These are phyloP conservation scores for Penicillium sp. DNA, from an alignment of 2,329 filamentous ascomycete genomes.

Conservation along the genomic window DNA sequence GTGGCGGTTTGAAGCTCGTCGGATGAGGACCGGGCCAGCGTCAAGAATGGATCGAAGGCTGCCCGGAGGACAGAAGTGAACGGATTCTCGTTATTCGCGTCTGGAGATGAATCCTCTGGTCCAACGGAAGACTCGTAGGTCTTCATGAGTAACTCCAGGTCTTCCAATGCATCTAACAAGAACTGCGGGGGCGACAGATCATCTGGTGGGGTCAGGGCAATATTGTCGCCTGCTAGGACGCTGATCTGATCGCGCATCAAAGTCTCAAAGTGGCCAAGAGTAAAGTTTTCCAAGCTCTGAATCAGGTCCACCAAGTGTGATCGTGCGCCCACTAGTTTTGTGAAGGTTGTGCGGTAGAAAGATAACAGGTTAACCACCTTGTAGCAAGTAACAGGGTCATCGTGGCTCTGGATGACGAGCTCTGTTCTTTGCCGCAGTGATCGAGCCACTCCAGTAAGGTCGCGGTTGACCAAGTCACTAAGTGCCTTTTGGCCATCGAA, in stretches of 20 bases:
- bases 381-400: constrained; percentile 84
- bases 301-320: constrained; percentile 70
- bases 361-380: constrained; percentile 83
- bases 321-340: constrained; percentile 68
- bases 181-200: constrained; percentile 78
- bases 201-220: constrained; percentile 67
- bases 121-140: constrained; percentile 79
- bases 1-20: constrained; percentile 37
- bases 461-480: constrained; percentile 80
- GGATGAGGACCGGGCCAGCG: constrained; percentile 57
- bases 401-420: constrained; percentile 87
- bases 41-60: constrained; percentile 81
- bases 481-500: constrained; percentile 83
- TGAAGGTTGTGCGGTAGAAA: constrained; percentile 86
- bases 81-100: constrained; percentile 59
- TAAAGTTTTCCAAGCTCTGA: constrained; percentile 67
- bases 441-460: constrained; percentile 75
- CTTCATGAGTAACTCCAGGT: constrained; percentile 74
- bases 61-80: constrained; percentile 75
- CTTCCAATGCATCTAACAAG: constrained; percentile 73
- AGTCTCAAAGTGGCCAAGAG: constrained; percentile 76
- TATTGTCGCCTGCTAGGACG: constrained; percentile 68
- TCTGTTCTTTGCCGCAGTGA: constrained; percentile 87
- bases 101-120: constrained; percentile 42
- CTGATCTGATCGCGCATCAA: constrained; percentile 69